Base-by-base conservation (phyloP, 2,329 filamentous ascomycete genomes). In the Aspergillus fijiensis region DNA sequence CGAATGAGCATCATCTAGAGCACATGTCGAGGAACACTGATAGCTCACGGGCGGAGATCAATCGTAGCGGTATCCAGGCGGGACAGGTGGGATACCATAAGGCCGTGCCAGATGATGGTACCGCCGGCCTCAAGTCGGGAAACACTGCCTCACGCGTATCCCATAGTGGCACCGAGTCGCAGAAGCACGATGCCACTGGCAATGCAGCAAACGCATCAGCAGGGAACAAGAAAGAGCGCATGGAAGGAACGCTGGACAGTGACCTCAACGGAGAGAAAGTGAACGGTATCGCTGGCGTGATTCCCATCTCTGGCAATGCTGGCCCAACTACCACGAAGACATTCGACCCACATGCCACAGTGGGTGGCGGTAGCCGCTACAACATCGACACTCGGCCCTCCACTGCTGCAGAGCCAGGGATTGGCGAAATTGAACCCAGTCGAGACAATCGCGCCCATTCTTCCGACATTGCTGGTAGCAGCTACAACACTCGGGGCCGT, bases 231-330 rank as follows among this genome's bases (percentile, higher is more conserved):
- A 25, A 21, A 14, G 39, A 31, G 23, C 39, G 16, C 12, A 48
- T 55, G 11, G 39, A 47, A 33, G 52, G 52, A 12, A 31, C 19
- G 19, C 25, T 45, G 29, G 52, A 55, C 47, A 29, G 19, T 19
- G 39, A 55, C 23, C 19, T 48, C 16, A 47, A 27, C 12, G 39
- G 39, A 31, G 39, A 55, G 25, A 55, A 55, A 31, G 35, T 55
- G n/a, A 55, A 55, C 23, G 39, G 52, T 21, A 55, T 55, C 12
- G 52, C 52, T 23, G 51, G 51, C 16, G 51, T 53, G 19, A 53
- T 53, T 5, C 51, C 51, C 33, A 53, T 53, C 6, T 53, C 51
- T 25, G 51, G 51, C 51, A 53, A 31, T 53, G 51, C 51, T 25
- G 51, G 51, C 12, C 51, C 51, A 16, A 53, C 51, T 12, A 53